A percentile compares a stretch with the other conserved stretches of the same genome.
phyloP scores from a whole-genome alignment of 2,329 filamentous ascomycete species.

The Fusarium sororula region DNA sequence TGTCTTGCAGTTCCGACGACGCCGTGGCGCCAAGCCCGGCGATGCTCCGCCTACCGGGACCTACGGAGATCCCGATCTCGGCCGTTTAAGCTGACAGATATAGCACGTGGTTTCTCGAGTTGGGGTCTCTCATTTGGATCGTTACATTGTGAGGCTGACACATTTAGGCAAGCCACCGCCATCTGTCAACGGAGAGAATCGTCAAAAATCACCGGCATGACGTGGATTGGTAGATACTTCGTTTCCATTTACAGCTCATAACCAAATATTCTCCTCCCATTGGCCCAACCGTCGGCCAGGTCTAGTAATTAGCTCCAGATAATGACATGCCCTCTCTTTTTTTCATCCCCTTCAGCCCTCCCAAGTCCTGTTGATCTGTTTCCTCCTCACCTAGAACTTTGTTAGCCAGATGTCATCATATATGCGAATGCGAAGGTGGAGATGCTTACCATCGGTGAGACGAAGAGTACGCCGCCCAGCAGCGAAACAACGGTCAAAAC shows the following conservation, averaged over 20 bases:
- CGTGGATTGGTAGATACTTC: not conserved
- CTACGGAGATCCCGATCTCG: not conserved
- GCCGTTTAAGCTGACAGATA: not conserved
- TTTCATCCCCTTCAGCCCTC: slow-evolving; percentile 46
- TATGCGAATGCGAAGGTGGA: not conserved
- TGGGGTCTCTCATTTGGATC: not conserved
- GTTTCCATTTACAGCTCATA: slow-evolving; percentile 40
- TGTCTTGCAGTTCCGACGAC: slow-evolving; percentile 11
- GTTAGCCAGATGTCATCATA: slow-evolving; percentile 45
- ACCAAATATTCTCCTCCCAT: slow-evolving; percentile 15
- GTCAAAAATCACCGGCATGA: not conserved
- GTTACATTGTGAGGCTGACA: slow-evolving; percentile 29
- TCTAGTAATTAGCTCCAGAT: slow-evolving; percentile 32
- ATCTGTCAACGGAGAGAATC: not conserved
- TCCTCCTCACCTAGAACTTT: slow-evolving; percentile 62
- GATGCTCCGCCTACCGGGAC: slow-evolving; percentile 15
- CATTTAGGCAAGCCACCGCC: slow-evolving; percentile 9
- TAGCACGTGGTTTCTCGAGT: not conserved
- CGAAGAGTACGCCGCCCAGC: slow-evolving; percentile 75
- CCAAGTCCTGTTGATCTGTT: slow-evolving; percentile 75
- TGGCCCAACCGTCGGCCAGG: slow-evolving; percentile 5
- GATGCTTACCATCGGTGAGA: slow-evolving; percentile 84
- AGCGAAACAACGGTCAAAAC: slow-evolving; percentile 85
- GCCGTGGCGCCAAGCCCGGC: slow-evolving; percentile 28
- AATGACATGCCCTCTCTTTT: slow-evolving; percentile 25